phyloP scores from a whole-genome alignment of 2,329 filamentous ascomycete species.

The Bipolaris oryzae region DNA sequence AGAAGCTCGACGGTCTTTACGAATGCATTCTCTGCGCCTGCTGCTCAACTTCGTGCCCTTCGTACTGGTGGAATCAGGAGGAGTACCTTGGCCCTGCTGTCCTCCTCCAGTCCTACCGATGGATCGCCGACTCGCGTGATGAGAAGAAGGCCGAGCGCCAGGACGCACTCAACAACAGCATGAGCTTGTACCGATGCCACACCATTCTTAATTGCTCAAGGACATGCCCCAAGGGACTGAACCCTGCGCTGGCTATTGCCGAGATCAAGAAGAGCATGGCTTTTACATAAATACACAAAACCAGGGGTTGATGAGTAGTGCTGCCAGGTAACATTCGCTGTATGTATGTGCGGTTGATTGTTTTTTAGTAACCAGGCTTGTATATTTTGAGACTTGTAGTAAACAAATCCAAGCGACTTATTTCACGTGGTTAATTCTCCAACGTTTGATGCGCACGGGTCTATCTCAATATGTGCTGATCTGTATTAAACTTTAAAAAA shows the following conservation, averaged over 20 bases:
- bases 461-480: not conserved
- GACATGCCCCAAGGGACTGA: constrained; percentile 97
- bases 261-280: constrained; percentile 99
- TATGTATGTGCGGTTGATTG: constrained; percentile 15
- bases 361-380: constrained; percentile 9
- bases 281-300: constrained; percentile 43
- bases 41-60: constrained; percentile 99
- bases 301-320: not conserved
- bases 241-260: constrained; percentile 92
- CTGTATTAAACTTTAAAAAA: no score
- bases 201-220: constrained; percentile 98
- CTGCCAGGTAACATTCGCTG: constrained; percentile 5
- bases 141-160: constrained; percentile 87
- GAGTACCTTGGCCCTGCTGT: constrained; percentile 98
- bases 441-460: no score
- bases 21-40: constrained; percentile 99
- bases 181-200: constrained; percentile 98
- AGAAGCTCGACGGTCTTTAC: constrained; percentile 97
- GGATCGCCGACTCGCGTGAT: constrained; percentile 94
- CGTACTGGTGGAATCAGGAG: constrained; percentile 99
- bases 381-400: constrained; percentile 18
- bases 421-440: not conserved
- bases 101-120: constrained; percentile 96
- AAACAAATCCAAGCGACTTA: constrained; percentile 12
- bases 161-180: constrained; percentile 93